Evolutionary conservation across 768 basidiomycete genomes (phyloP).

Genomic region (Nidularia sp.): DNA sequence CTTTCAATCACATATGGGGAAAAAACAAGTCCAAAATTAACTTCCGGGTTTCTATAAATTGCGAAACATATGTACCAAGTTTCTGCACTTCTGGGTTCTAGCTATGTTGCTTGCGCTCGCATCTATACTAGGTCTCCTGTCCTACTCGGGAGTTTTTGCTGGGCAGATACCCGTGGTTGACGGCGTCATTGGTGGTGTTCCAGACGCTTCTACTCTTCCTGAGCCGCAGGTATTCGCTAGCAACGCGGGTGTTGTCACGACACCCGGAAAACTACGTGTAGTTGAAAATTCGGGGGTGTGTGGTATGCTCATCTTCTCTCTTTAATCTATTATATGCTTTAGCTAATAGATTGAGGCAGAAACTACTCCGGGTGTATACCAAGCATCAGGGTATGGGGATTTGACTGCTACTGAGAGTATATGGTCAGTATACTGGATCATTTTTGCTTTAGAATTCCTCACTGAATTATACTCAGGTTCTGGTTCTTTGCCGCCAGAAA

Average conservation of each 20-base stretch:
- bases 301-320: constrained; percentile 23
- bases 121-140: background rate
- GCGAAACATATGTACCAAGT: too few relatives aligned
- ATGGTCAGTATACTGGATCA: constrained; percentile 28
- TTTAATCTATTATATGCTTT: background rate
- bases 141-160: constrained; percentile 8
- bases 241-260: constrained; percentile 15
- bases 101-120: too few relatives aligned
- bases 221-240: constrained; percentile 7
- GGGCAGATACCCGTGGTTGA: constrained; percentile 44
- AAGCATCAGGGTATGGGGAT: constrained; percentile 64
- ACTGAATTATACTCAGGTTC: constrained; percentile 36
- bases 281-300: constrained; percentile 61
- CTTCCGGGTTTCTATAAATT: too few relatives aligned
- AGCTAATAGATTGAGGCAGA: constrained; percentile 25
- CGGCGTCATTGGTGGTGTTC: constrained; percentile 48
- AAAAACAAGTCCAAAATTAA: too few relatives aligned
- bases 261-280: constrained; percentile 48
- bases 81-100: too few relatives aligned
- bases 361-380: constrained; percentile 56
- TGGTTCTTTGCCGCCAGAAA: constrained; percentile 69
- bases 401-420: constrained; percentile 50
- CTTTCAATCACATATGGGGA: too few relatives aligned
- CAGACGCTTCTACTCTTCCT: constrained; percentile 8
- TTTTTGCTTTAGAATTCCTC: background rate